A percentile compares a stretch with the other conserved stretches of the same genome.
Evolutionary conservation across 495 filamentous ascomycete species (phyloP).

Genomic region (Aspergillus panamensis): DNA sequence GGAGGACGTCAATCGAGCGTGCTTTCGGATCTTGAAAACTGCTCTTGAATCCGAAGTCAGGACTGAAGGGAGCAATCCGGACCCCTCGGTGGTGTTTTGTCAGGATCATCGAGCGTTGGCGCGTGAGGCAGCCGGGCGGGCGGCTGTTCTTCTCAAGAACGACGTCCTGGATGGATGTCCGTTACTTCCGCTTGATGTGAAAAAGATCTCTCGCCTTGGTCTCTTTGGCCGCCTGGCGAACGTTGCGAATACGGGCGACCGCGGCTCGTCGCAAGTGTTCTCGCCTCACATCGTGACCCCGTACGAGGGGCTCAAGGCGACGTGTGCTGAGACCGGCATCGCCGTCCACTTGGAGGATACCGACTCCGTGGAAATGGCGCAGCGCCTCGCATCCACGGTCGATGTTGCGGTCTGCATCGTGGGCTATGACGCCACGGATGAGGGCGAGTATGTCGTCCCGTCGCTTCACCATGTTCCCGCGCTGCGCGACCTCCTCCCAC

Average conservation of each 20-base stretch:
- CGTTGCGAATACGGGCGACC: slow-evolving; percentile 21
- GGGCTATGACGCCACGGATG: slow-evolving; percentile 18
- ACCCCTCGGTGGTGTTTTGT: background rate
- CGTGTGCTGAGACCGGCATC: background rate
- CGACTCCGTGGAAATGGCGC: background rate
- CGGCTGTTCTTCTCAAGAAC: background rate
- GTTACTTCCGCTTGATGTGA: background rate
- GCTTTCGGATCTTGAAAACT: background rate
- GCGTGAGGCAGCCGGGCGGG: background rate
- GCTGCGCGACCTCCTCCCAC: background rate
- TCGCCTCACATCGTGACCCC: slow-evolving; percentile 16
- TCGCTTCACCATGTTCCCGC: background rate
- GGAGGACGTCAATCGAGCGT: background rate
- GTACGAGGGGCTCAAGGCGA: slow-evolving; percentile 13
- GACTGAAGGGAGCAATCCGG: slow-evolving; percentile 31
- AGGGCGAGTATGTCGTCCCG: slow-evolving; percentile 23
- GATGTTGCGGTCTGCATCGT: slow-evolving; percentile 21
- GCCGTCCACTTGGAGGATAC: too few species aligned
- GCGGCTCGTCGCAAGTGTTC: slow-evolving; percentile 22
- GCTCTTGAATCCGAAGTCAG: background rate
- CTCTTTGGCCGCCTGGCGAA: slow-evolving; percentile 20
- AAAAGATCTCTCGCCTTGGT: slow-evolving; percentile 5
- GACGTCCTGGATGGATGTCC: background rate
- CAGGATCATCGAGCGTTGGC: background rate
- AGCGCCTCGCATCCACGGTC: slow-evolving; percentile 8